Conservation (phyloP, 1,139 yeast species). For the Saccharomyces hybrid region DNA sequence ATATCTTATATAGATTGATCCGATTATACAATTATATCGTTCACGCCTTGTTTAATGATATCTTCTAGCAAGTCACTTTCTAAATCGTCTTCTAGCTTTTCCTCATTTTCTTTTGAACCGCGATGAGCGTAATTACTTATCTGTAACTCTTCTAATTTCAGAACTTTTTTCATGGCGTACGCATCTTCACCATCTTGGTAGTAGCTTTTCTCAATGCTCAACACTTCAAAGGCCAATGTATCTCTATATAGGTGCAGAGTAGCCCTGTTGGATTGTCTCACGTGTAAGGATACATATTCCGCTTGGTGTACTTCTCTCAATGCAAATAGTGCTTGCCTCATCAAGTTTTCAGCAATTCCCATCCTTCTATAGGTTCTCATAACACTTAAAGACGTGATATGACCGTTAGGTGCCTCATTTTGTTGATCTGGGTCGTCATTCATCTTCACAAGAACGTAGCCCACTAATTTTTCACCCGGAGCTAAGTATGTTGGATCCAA, state of each 20-base stretch:
- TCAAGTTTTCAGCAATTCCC: slow-evolving; percentile 90
- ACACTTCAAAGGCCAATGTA: slow-evolving; percentile 73
- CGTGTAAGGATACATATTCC: slow-evolving; percentile 82
- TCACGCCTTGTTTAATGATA: slow-evolving; percentile 23
- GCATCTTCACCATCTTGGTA: slow-evolving; percentile 99
- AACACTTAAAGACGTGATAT: slow-evolving; percentile 86
- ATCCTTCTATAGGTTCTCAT: slow-evolving; percentile 92
- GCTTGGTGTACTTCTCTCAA: slow-evolving; percentile 80
- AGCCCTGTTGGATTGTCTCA: slow-evolving; percentile 87
- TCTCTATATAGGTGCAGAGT: slow-evolving; percentile 89
- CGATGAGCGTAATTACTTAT: slow-evolving; percentile 47
- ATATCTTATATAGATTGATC: not conserved
- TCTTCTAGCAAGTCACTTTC: slow-evolving; percentile 27
- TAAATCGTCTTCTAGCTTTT: slow-evolving; percentile 43
- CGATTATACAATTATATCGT: slow-evolving; percentile 17
- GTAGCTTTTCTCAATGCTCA: slow-evolving; percentile 74
- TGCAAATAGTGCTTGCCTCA: slow-evolving; percentile 78
- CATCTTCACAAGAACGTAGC: slow-evolving; percentile 93
- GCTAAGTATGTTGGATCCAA: slow-evolving; percentile 50
- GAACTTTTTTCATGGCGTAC: slow-evolving; percentile 79
- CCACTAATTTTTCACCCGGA: slow-evolving; percentile 74
- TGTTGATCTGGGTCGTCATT: slow-evolving; percentile 74
- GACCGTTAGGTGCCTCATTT: slow-evolving; percentile 80
- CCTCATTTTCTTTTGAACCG: slow-evolving; percentile 21
- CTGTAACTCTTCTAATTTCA: slow-evolving; percentile 50